These are phyloP conservation scores for Lasiodiplodia hormozganensis DNA, from an alignment of 2,329 filamentous ascomycete genomes.

Conservation along the genomic window DNA sequence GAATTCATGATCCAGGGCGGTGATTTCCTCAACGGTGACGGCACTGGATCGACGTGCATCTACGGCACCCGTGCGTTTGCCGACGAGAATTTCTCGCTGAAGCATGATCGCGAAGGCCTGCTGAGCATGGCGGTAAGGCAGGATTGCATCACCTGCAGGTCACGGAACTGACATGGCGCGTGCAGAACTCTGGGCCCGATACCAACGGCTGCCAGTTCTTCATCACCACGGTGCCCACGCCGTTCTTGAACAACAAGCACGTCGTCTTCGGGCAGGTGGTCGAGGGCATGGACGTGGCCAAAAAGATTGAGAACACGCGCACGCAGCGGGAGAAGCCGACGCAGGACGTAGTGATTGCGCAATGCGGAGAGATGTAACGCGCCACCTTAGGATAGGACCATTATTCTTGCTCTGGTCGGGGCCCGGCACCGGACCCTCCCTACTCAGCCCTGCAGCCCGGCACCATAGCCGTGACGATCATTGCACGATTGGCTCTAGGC, in stretches of 20 bases:
- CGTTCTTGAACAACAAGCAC: slow-evolving; percentile 90
- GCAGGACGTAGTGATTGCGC: slow-evolving; percentile 80
- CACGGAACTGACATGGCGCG: slow-evolving; percentile 7
- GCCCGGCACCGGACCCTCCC: slow-evolving; percentile 14
- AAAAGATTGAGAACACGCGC: slow-evolving; percentile 90
- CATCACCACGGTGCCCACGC: slow-evolving; percentile 87
- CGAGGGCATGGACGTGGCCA: slow-evolving; percentile 88
- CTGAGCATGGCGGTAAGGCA: slow-evolving; percentile 88
- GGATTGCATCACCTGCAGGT: background rate
- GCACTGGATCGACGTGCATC: slow-evolving; percentile 85
- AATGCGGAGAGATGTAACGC: slow-evolving; percentile 89
- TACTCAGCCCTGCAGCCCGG: slow-evolving; percentile 14
- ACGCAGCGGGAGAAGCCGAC: slow-evolving; percentile 82
- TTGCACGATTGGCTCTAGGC: background rate
- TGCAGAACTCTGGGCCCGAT: slow-evolving; percentile 85
- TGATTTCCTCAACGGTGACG: slow-evolving; percentile 93
- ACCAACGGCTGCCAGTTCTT: slow-evolving; percentile 98
- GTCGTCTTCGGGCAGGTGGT: slow-evolving; percentile 93
- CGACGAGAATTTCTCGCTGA: slow-evolving; percentile 86
- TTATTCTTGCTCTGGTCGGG: slow-evolving; percentile 7
- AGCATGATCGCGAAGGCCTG: slow-evolving; percentile 80
- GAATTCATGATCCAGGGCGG: slow-evolving; percentile 98
- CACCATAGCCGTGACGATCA: slow-evolving; percentile 19
- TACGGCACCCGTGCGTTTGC: slow-evolving; percentile 85
- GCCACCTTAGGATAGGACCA: background rate